Evolutionary conservation across 2,329 filamentous ascomycete species (phyloP).

Genomic region (Sclerotinia trifoliorum): DNA sequence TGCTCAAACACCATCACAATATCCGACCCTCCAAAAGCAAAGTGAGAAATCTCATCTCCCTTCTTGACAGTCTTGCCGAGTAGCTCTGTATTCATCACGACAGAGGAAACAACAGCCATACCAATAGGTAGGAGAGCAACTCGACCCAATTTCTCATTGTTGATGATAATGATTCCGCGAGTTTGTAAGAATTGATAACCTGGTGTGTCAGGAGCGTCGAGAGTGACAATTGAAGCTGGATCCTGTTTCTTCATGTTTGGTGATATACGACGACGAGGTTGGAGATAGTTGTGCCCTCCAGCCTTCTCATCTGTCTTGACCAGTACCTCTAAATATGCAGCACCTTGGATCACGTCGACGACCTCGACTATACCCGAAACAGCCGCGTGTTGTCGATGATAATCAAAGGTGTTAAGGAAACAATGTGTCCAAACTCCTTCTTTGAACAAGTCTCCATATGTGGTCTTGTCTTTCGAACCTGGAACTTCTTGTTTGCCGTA

Average conservation of each 20-base stretch:
- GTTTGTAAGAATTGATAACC: constrained; percentile 46
- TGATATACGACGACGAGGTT: constrained; percentile 25
- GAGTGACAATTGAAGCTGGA: neutral
- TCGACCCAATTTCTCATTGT: constrained; percentile 39
- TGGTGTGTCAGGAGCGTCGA: constrained; percentile 40
- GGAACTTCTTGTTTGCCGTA: constrained; percentile 9
- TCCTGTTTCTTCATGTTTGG: neutral
- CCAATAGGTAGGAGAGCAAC: constrained; percentile 47
- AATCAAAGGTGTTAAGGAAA: constrained; percentile 45
- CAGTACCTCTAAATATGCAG: constrained; percentile 43
- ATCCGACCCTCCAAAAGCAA: constrained; percentile 48
- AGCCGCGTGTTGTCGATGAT: constrained; percentile 46
- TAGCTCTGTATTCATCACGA: constrained; percentile 38
- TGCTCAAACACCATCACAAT: constrained; percentile 43
- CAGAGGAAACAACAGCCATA: constrained; percentile 47
- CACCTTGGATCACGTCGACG: constrained; percentile 42
- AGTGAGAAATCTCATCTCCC: constrained; percentile 46
- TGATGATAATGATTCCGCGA: constrained; percentile 44
- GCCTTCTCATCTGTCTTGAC: constrained; percentile 22
- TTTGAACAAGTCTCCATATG: constrained; percentile 40
- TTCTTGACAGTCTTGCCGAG: constrained; percentile 38
- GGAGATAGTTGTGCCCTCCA: constrained; percentile 11
- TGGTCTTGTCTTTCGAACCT: constrained; percentile 31
- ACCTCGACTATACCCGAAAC: constrained; percentile 43
- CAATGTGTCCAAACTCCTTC: constrained; percentile 46